Evolutionary conservation across 768 basidiomycete species (phyloP), one percentile per base, ranked within the genome.

Genomic region (Russula lepida): DNA sequence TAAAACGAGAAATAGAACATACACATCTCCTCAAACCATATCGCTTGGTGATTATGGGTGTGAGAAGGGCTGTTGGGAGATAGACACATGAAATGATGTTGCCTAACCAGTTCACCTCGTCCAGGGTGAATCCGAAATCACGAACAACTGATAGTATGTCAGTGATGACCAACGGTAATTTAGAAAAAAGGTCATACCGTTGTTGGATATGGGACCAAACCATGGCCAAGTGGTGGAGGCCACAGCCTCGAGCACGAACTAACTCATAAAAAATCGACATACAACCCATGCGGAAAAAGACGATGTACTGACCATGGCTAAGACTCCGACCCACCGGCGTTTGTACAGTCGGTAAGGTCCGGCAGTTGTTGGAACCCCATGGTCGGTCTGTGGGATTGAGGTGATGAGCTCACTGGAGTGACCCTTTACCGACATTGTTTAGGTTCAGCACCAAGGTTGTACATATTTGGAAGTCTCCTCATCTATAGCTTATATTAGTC

Each of bases 191-290:
- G 13, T 62, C 77, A 46, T 51, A 90, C 89, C 76, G 66, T 84
- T 70, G 44, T 83, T 84, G 0, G 90, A 76, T 56, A 94, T 92
- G 3, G 91, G 88, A 4, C 90, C 89, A 67, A 92, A 93, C 89
- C 89, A 93, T 4, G 86, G 79, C 81, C 83, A 84, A 7, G 79
- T 47, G 35, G 73, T 84, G 88, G 82, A 6, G 81, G 88, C 2
- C 79, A 75, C 12, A 84, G 78, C 43, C 56, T 84, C 86, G 33
- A 92, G 72, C 32, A 86, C 32, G 11, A 86, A 75, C 88, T 89
- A 37, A 46, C 1, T n/a, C 17, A 35, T 5, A 6, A 4, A 7
- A 8, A 27, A 2, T 50, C 39, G 35, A 55, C 27, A 5, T 51
- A 17, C 9, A 50, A 21, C 50, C 41, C 5, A 51, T 27, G 7